Conservation (phyloP, 2,329 filamentous ascomycete species). For the Cordyceps pruinosa region DNA sequence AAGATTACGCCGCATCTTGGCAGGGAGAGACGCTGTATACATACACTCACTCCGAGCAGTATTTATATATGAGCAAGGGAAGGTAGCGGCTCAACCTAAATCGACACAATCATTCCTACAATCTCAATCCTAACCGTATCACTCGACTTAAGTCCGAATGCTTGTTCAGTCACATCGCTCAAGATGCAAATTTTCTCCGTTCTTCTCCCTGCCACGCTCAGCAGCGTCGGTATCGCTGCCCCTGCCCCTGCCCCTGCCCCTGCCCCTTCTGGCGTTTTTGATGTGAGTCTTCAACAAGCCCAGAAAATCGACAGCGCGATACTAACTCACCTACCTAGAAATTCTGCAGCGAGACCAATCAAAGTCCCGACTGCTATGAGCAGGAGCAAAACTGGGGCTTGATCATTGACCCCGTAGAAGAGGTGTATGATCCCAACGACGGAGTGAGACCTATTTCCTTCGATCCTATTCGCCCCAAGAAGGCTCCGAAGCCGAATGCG, state of each 20-base stretch:
- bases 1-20: no score
- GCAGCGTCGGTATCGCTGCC: background rate
- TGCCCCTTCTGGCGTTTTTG: background rate
- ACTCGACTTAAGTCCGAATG: background rate
- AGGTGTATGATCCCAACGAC: no score
- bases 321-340: background rate
- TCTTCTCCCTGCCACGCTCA: background rate
- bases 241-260: background rate
- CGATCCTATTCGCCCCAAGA: no score
- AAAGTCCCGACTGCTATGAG: background rate
- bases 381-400: no score
- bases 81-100: no score
- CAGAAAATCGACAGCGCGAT: background rate
- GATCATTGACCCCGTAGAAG: no score
- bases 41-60: no score
- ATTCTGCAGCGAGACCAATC: background rate
- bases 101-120: background rate
- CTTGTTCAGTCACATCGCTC: background rate
- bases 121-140: background rate
- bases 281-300: background rate
- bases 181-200: background rate
- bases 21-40: no score
- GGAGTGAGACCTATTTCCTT: no score
- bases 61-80: no score
- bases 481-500: no score